Evolutionary conservation across 2,329 filamentous ascomycete species (phyloP), one percentile per base, ranked within the genome.

Genomic region (Pyricularia pennisetigena): DNA sequence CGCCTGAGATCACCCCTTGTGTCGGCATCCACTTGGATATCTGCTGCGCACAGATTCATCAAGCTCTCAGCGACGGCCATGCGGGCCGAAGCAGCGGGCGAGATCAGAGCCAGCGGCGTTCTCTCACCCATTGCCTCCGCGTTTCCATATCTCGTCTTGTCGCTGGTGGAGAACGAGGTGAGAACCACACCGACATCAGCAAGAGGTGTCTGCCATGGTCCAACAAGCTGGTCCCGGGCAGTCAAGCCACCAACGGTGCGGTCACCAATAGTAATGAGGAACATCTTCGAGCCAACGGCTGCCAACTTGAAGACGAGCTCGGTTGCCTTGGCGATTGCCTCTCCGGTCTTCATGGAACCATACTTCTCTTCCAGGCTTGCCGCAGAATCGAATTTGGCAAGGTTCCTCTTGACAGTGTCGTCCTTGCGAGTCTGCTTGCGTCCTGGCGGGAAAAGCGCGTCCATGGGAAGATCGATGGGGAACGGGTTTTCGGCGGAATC

Each of bases 71-170:
- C 94, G 69, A 99, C 94, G 2, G 95, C 93, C 95, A 99, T 99
- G 67, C 94, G 88, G 20, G 95, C 94, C 24, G 95, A 98, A 26
- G 95, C 93, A 62, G 89, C 91, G 3, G 94, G 87, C 4, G 92
- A 94, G 69, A 99, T 97, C 26, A 99, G 84, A 6, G 95, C 95
- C 68, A 99, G 81, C 0, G 89, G 90, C 61, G 94, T 92, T 79
- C 91, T 95, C 79, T 97, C 94, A 41, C 95, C 95, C 90, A 97
- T 96, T 1, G 93, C 90, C 92, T 98, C 97, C n/a, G 94, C 94
- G 78, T 98, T 95, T 72, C 95, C 95, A 30, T 89, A 91, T 74
- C 85, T 89, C 65, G 90, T 85, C 69, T 90, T 91, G 20, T 84
- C 81, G 20, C 83, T 83, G 8, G 86, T 75, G 64, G 88, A 86